phyloP scores from a whole-genome alignment of 139 green algal genomes.

The Diplosphaera chodatii region DNA sequence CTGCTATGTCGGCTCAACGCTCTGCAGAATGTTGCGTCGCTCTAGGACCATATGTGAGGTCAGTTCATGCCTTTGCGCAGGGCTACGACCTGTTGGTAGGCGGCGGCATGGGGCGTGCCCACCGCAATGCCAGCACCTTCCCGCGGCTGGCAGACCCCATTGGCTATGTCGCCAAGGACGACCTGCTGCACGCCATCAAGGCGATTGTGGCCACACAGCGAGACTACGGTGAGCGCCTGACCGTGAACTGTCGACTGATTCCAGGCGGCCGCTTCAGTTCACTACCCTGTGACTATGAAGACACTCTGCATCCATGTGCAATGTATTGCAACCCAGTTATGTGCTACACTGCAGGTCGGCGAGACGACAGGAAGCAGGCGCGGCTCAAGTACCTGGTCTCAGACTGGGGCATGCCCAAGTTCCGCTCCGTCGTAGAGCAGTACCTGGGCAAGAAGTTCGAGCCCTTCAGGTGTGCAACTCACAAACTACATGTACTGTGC shows the following conservation, averaged over 20 bases:
- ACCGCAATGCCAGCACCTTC: slow-evolving; percentile 83
- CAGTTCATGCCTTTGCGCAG: slow-evolving; percentile 11
- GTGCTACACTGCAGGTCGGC: slow-evolving; percentile 37
- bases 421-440: slow-evolving; percentile 88
- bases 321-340: too few relatives aligned
- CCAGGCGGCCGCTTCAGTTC: too few relatives aligned
- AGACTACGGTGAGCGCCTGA: slow-evolving; percentile 82
- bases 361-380: slow-evolving; percentile 92
- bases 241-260: too few relatives aligned
- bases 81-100: slow-evolving; percentile 93
- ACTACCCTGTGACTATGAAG: too few relatives aligned
- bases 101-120: slow-evolving; percentile 90
- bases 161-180: slow-evolving; percentile 89
- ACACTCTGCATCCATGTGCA: too few relatives aligned
- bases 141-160: slow-evolving; percentile 83
- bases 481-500: too few relatives aligned
- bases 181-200: slow-evolving; percentile 93
- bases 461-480: slow-evolving; percentile 53
- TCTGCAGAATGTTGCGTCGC: too few relatives aligned
- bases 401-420: slow-evolving; percentile 94
- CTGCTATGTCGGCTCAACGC: too few relatives aligned
- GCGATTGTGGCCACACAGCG: slow-evolving; percentile 92
- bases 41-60: too few relatives aligned
- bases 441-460: slow-evolving; percentile 97
- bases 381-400: slow-evolving; percentile 98